A percentile compares a stretch with the other conserved stretches of the same genome.
phyloP scores from a whole-genome alignment of 768 basidiomycete genomes.

The Boletus subparvulus region DNA sequence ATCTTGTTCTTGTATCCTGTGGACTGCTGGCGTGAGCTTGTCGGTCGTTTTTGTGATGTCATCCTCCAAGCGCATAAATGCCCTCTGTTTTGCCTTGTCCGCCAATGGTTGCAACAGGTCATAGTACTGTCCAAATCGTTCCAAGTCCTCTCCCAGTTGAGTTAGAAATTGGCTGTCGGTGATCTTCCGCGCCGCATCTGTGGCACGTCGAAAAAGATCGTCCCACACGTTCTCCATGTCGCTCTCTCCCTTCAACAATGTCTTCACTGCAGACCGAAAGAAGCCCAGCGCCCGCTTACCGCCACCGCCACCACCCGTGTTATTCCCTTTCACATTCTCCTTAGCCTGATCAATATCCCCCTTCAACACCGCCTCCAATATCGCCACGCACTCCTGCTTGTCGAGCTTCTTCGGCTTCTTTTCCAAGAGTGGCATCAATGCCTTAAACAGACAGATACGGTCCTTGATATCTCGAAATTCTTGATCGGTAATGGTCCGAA shows the following conservation, averaged over 20 bases:
- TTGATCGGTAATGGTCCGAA: slow-evolving; percentile 1
- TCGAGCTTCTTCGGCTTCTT: too few relatives aligned
- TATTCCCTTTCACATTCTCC: too few relatives aligned
- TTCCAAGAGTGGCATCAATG: background rate
- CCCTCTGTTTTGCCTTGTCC: background rate
- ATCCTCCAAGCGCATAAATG: background rate
- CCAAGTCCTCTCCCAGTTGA: slow-evolving; percentile 1
- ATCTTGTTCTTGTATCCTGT: slow-evolving; percentile 9
- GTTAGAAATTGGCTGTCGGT: background rate
- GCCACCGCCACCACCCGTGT: too few relatives aligned
- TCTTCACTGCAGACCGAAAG: too few relatives aligned
- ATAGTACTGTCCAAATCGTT: background rate
- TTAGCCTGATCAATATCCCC: too few relatives aligned
- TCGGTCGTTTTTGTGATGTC: background rate
- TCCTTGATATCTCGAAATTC: slow-evolving; percentile 19
- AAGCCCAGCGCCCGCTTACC: too few relatives aligned
- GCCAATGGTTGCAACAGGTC: background rate
- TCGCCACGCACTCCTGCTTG: too few relatives aligned
- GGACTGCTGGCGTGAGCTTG: slow-evolving; percentile 8
- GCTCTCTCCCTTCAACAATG: too few relatives aligned
- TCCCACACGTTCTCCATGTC: too few relatives aligned
- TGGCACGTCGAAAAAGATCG: too few relatives aligned
- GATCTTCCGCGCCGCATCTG: too few relatives aligned
- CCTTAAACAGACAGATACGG: slow-evolving; percentile 11
- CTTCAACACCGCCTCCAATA: too few relatives aligned